Evolutionary conservation across 2,329 filamentous ascomycete genomes (phyloP), one percentile per base, ranked within the genome.

Genomic region (Fusarium brachygibbosum): DNA sequence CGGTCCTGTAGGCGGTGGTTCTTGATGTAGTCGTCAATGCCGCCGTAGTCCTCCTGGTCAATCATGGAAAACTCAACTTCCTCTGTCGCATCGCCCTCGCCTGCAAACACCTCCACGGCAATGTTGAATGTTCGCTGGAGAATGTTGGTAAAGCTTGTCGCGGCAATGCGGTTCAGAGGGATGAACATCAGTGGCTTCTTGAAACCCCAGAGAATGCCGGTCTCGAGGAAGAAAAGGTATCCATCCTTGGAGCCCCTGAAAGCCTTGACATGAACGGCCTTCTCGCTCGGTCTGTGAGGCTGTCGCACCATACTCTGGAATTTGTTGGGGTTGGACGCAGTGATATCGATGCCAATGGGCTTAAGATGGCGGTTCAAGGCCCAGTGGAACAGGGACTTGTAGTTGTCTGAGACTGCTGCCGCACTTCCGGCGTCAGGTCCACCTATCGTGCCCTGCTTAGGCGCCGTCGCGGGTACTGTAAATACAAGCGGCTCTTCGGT

Each of bases 191-290:
- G 76, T 1, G 90, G 90, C 77, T 91, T 92, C 78, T 91, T 91
- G 81, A 90, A 92, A 1, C 84, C 89, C 88, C 89, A 92, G 10
- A 92, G 76, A 55, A 92, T 91, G 16, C 90, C 90, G 28, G 83
- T 88, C 32, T 88, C 85, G 17, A 92, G 79, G 74, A 91, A 91
- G 74, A 91, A 91, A 1, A 91, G 80, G 68, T 85, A 91, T 1
- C 89, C 90, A 62, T 92, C 90, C 76, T 91, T 92, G 60, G 85
- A 89, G 21, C 90, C 90, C 44, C 89, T 83, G 78, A 90, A 91
- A 2, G 86, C 89, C 71, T 86, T 88, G 44, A 91, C 85, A 69
- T 91, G 88, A 19, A 91, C 88, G 0, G 89, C 88, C 72, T 85
- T 86, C 68, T 91, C 89, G 53, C 82, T 83, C 1, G 87, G 88